These are phyloP conservation scores for Lumnitzera racemosa DNA, from an alignment of 345 rosid genomes.

Conservation along the genomic window DNA sequence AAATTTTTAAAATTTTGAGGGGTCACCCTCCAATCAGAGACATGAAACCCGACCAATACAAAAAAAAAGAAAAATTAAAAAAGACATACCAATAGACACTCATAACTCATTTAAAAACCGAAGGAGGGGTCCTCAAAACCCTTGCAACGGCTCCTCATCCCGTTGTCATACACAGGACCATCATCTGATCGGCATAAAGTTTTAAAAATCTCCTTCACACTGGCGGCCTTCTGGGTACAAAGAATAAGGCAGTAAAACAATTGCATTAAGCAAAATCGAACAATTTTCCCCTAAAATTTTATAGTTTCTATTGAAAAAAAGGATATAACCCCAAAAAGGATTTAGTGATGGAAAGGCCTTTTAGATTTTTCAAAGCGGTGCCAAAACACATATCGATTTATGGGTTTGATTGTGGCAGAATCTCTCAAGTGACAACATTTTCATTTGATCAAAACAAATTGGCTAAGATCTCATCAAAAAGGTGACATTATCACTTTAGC, in stretches of 20 bases:
- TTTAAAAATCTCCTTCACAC: constrained; percentile 45
- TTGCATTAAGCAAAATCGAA: constrained; percentile 2
- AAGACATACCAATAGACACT: constrained; percentile 16
- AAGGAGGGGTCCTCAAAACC: constrained; percentile 46
- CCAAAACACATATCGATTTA: too few species aligned
- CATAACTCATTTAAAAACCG: constrained; percentile 23
- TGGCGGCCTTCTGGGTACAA: constrained; percentile 27
- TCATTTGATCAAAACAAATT: too few species aligned
- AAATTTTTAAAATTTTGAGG: too few species aligned
- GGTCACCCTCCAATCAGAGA: background rate
- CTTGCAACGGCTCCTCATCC: constrained; percentile 55
- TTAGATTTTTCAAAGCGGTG: too few species aligned
- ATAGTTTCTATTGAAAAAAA: too few species aligned
- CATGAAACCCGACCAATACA: background rate
- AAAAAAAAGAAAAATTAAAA: background rate
- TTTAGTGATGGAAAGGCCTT: too few species aligned
- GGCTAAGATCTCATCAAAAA: too few species aligned
- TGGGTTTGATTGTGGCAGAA: too few species aligned
- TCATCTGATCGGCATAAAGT: constrained; percentile 52
- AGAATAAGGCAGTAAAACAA: background rate
- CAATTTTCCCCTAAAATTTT: too few species aligned
- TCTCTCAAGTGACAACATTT: too few species aligned
- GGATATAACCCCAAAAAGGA: too few species aligned
- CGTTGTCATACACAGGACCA: constrained; percentile 43
- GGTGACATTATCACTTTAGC: too few species aligned